Conservation (phyloP, 192 early-diverging fungal species). For the Obelidium mucronatum region DNA sequence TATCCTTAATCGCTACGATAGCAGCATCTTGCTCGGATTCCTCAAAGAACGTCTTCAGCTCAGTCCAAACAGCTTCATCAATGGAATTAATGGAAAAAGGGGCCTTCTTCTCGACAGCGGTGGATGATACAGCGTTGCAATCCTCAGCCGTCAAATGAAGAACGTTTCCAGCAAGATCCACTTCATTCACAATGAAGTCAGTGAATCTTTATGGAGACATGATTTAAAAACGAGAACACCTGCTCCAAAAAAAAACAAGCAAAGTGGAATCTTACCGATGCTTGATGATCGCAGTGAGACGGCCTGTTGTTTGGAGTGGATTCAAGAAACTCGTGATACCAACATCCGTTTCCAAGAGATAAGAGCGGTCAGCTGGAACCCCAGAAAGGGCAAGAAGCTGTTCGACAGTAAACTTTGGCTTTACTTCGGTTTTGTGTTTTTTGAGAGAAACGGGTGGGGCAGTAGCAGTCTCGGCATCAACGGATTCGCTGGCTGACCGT, state of each 20-base stretch:
- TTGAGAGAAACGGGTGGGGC: too few relatives aligned
- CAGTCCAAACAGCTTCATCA: conserved; percentile 40
- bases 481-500: background rate
- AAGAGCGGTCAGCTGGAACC: conserved; percentile 24
- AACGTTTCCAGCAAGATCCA: conserved; percentile 72
- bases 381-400: conserved; percentile 16
- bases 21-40: conserved; percentile 11
- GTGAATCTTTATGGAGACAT: conserved; percentile 59
- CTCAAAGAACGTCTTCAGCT: conserved; percentile 51
- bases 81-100: background rate
- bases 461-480: background rate
- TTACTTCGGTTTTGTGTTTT: background rate
- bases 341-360: conserved; percentile 63
- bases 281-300: conserved; percentile 68
- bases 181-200: conserved; percentile 96
- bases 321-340: conserved; percentile 69
- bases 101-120: conserved; percentile 2
- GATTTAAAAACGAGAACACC: background rate
- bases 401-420: conserved; percentile 6
- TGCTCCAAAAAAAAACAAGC: background rate
- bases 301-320: conserved; percentile 18
- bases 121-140: background rate
- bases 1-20: conserved; percentile 21
- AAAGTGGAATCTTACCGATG: conserved; percentile 51
- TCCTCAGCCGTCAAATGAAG: conserved; percentile 68